Conservation (phyloP, 169 alveolate species). For the Perkinsus marinus region DNA sequence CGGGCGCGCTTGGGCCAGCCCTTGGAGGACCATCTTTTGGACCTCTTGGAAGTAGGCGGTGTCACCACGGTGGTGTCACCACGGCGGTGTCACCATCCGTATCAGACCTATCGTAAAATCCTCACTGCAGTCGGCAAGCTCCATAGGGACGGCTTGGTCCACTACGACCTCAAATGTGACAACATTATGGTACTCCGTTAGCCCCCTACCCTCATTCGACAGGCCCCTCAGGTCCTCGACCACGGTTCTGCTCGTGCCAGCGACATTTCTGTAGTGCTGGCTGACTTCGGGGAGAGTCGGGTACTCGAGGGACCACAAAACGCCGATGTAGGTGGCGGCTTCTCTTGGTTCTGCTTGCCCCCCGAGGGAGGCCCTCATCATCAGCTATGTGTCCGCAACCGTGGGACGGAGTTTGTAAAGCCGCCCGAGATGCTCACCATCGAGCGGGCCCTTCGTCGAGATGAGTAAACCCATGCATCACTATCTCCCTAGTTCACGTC, state of each 20-base stretch:
- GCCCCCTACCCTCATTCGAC: too few relatives aligned
- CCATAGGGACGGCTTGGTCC: constrained; percentile 68
- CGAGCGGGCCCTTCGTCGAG: background rate
- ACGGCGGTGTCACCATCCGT: background rate
- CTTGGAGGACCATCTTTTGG: constrained; percentile 45
- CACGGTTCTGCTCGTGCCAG: background rate
- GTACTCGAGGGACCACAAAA: constrained; percentile 61
- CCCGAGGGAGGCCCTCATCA: background rate
- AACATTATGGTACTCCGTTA: constrained; percentile 53
- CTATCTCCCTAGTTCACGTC: background rate
- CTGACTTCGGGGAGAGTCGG: constrained; percentile 78
- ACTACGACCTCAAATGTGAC: constrained; percentile 81
- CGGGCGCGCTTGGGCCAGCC: constrained; percentile 35
- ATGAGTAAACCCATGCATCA: background rate
- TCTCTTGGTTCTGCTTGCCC: constrained; percentile 21
- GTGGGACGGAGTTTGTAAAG: constrained; percentile 76
- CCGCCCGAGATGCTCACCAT: constrained; percentile 73
- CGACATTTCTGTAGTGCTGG: constrained; percentile 45
- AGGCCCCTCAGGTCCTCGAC: background rate
- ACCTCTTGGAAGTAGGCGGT: constrained; percentile 27
- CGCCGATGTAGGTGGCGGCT: background rate
- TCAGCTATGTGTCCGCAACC: constrained; percentile 38
- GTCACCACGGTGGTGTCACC: background rate
- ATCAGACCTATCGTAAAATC: constrained; percentile 50
- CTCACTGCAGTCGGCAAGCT: constrained; percentile 59